phyloP scores from a whole-genome alignment of 768 basidiomycete species.

The Pisolithus orientalis region DNA sequence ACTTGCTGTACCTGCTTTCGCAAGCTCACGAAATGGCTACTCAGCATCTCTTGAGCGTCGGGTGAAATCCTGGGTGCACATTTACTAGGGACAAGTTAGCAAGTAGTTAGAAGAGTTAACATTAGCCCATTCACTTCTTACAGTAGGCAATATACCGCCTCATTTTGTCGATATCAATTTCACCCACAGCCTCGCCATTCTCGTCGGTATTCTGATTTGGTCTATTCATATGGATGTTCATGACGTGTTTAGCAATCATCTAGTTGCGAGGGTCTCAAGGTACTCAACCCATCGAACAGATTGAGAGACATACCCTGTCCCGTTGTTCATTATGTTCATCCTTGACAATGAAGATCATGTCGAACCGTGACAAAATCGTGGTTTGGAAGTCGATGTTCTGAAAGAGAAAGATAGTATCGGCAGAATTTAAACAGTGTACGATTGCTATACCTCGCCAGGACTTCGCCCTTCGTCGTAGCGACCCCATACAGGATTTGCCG shows the following conservation, averaged over 20 bases:
- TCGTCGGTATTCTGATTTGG: conserved; percentile 59
- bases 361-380: conserved; percentile 95
- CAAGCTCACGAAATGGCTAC: conserved; percentile 89
- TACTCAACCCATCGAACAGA: background rate
- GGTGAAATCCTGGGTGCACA: conserved; percentile 91
- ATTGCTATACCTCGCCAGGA: conserved; percentile 72
- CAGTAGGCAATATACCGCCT: conserved; percentile 95
- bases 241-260: conserved; percentile 95
- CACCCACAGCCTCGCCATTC: conserved; percentile 65
- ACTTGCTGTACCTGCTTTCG: conserved; percentile 93
- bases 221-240: conserved; percentile 98
- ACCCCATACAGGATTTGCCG: conserved; percentile 97
- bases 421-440: background rate
- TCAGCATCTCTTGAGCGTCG: conserved; percentile 94
- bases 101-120: background rate
- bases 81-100: conserved; percentile 50
- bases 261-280: conserved; percentile 24
- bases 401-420: background rate
- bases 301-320: conserved; percentile 58
- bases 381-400: conserved; percentile 97
- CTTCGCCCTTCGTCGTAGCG: conserved; percentile 95
- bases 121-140: conserved; percentile 59
- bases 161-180: conserved; percentile 97
- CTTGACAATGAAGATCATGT: conserved; percentile 99
- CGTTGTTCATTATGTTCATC: conserved; percentile 95